These are phyloP conservation scores for Hymenoscyphus linearis DNA, from an alignment of 2,329 filamentous ascomycete species.

Conservation along the genomic window DNA sequence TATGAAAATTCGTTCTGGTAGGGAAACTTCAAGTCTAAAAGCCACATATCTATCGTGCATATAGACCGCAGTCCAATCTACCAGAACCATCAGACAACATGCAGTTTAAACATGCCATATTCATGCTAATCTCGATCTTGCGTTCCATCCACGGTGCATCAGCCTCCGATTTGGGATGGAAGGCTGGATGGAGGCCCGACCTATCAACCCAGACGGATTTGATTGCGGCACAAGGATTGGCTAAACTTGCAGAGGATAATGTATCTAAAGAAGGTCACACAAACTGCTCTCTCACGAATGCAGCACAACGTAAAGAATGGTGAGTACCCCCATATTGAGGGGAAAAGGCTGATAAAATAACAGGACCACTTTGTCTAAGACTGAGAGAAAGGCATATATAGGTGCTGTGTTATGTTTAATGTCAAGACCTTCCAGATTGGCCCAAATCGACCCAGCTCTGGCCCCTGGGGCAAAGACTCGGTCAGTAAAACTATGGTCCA, in stretches of 20 bases:
- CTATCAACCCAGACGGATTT: background rate
- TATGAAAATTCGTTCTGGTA: background rate
- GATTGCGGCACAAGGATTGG: background rate
- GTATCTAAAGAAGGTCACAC: background rate
- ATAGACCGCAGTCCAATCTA: background rate
- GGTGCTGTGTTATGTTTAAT: conserved; percentile 34
- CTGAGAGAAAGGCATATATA: conserved; percentile 25
- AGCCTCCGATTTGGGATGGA: background rate
- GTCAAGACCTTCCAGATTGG: conserved; percentile 25
- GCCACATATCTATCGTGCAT: background rate
- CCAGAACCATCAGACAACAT: background rate
- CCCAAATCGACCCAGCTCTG: conserved; percentile 19
- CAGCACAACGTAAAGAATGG: background rate
- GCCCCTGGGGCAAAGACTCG: conserved; percentile 31
- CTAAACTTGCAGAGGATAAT: background rate
- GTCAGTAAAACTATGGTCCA: conserved; percentile 24
- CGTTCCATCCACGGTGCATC: background rate
- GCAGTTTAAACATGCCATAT: background rate
- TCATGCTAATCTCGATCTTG: background rate
- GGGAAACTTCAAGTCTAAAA: background rate
- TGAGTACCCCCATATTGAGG: background rate
- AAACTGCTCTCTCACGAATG: background rate
- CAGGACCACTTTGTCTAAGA: background rate
- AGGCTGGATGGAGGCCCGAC: background rate
- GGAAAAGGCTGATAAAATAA: background rate